Percentiles rank a stretch among this genome's conserved stretches.
Evolutionary conservation across 176 grass and related monocot genomes (phyloP).

Genomic region (Echinochloa phyllopogon): DNA sequence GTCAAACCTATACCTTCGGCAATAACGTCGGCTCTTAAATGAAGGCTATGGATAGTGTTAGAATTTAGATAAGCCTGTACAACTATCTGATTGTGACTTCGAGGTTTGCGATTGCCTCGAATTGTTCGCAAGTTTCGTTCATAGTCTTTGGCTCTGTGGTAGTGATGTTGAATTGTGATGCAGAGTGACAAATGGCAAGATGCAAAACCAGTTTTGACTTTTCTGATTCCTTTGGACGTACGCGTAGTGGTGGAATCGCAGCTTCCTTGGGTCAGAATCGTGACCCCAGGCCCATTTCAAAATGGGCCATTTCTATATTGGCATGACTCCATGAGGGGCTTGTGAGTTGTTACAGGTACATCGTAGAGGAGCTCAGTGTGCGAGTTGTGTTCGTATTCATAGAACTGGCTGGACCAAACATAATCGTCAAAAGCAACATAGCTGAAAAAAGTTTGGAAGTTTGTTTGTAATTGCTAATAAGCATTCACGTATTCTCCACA

Average conservation of each 20-base stretch:
- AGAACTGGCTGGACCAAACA: too few species aligned
- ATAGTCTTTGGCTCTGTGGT: conserved; percentile 32
- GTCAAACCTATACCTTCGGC: neutral
- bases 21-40: neutral
- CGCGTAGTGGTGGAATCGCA: too few species aligned
- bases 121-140: conserved; percentile 16
- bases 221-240: neutral
- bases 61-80: too few species aligned
- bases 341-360: too few species aligned
- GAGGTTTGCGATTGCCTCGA: conserved; percentile 18
- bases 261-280: neutral
- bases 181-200: neutral
- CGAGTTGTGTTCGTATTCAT: too few species aligned
- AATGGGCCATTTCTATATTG: too few species aligned
- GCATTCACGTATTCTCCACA: too few species aligned
- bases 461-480: too few species aligned
- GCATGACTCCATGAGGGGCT: too few species aligned
- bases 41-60: neutral
- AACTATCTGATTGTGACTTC: neutral
- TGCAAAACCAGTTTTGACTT: neutral
- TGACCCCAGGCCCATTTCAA: neutral
- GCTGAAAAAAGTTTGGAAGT: too few species aligned
- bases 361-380: too few species aligned
- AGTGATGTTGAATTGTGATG: neutral
- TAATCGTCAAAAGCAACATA: too few species aligned